Percentiles rank a stretch among this genome's conserved stretches.
Evolutionary conservation across 2,329 filamentous ascomycete species (phyloP).

Genomic region (Talaromyces rugulosus): DNA sequence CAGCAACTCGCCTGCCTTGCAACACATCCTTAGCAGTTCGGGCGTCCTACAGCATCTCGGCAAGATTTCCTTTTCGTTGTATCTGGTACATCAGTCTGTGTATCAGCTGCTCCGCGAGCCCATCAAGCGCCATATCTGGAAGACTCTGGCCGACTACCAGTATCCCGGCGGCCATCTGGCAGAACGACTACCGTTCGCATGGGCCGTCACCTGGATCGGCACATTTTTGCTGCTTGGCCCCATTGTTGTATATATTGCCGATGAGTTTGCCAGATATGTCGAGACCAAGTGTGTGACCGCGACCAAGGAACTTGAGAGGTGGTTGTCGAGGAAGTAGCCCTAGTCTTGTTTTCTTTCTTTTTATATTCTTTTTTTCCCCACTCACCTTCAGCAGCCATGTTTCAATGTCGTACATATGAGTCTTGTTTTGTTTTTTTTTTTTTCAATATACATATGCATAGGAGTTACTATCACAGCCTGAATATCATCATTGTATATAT

Average conservation of each 20-base stretch:
- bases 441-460: background rate
- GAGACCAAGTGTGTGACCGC: background rate
- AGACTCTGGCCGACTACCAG: background rate
- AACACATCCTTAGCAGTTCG: background rate
- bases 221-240: conserved; percentile 2
- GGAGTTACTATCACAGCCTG: background rate
- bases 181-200: background rate
- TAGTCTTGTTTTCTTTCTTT: background rate
- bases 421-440: background rate
- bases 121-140: conserved; percentile 6
- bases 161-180: conserved; percentile 7
- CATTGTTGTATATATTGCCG: conserved; percentile 3
- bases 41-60: conserved; percentile 2
- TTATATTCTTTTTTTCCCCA: background rate
- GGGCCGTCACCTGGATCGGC: conserved; percentile 6
- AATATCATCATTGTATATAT: background rate
- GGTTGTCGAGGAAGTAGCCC: background rate
- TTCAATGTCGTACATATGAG: background rate
- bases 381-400: background rate
- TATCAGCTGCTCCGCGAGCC: conserved; percentile 6
- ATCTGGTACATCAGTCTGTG: conserved; percentile 7
- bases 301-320: conserved; percentile 5
- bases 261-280: conserved; percentile 1
- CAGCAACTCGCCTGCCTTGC: conserved; percentile 6
- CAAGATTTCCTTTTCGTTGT: conserved; percentile 7